A percentile compares a stretch with the other conserved stretches of the same genome.
These are phyloP conservation scores for Leccinum subtestaceum DNA, from an alignment of 768 basidiomycete species.

Conservation along the genomic window DNA sequence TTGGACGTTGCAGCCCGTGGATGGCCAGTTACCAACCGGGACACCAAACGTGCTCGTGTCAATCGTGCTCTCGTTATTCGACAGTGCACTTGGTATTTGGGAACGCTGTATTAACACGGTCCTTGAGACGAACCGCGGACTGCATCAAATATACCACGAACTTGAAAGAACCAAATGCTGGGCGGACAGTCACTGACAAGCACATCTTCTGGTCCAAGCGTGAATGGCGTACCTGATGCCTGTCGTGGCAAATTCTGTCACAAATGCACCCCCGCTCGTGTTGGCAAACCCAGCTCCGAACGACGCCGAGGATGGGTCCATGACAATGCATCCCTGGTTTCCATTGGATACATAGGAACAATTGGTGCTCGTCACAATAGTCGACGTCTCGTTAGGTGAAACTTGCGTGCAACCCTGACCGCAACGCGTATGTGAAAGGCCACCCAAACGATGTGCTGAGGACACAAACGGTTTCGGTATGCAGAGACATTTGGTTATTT, in stretches of 20 bases:
- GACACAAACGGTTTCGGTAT: constrained; percentile 51
- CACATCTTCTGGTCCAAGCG: background rate
- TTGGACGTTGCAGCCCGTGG: constrained; percentile 50
- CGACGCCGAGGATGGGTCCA: constrained; percentile 50
- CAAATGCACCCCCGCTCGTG: constrained; percentile 69
- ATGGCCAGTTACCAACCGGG: constrained; percentile 70
- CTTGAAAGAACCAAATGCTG: constrained; percentile 34
- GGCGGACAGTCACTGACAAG: background rate
- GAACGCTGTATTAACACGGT: constrained; percentile 24
- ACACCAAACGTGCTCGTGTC: constrained; percentile 58
- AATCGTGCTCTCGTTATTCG: constrained; percentile 47
- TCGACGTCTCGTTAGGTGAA: constrained; percentile 48
- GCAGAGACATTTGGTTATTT: constrained; percentile 70
- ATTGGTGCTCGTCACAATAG: constrained; percentile 53
- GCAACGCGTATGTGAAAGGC: background rate
- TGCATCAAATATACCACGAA: constrained; percentile 8
- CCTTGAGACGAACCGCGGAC: background rate
- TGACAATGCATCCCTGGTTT: constrained; percentile 66
- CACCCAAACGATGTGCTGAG: background rate
- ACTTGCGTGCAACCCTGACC: constrained; percentile 51
- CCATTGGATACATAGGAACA: constrained; percentile 53
- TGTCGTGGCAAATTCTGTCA: constrained; percentile 64
- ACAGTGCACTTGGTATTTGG: constrained; percentile 46
- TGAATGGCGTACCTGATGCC: constrained; percentile 57
- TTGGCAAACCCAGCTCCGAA: constrained; percentile 68